Base-by-base conservation (phyloP, 495 filamentous ascomycete species). In the Penicillium fimorum region DNA sequence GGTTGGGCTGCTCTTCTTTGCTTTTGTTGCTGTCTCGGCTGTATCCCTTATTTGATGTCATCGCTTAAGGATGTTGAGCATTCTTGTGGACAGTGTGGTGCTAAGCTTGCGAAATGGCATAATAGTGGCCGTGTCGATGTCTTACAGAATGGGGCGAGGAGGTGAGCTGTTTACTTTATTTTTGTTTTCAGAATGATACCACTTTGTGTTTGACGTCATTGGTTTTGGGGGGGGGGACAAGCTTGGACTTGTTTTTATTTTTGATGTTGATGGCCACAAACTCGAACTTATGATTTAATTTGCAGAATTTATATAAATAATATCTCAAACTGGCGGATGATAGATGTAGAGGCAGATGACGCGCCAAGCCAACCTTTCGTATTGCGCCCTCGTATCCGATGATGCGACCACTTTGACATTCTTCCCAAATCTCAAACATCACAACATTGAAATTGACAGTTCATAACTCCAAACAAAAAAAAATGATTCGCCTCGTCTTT, bases 41-140 rank as follows among this genome's bases (percentile, higher is more conserved):
- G 78, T 54, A 75, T 83, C 51, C 80, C 80, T 5, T 83, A 82
- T 60, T 33, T 82, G 51, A 70, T 80, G 59, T 67, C 72, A 11
- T 68, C 66, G 29, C 69, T 82, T 29, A 83, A 83, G 62, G 79
- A 83, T 57, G 73, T 78, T 2, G 64, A 79, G 53, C 80, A 83
- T 57, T 71, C 72, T 32, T 83, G 80, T 50, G 78, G 78, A 5
- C 65, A 75, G 18, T 83, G 80, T 54, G 70, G 74, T 44, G 64
- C 67, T 2, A 59, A 75, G 52, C 72, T 83, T 25, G 79, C 79
- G 5, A 76, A 65, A 1, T 82, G 76, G 76, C 78, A 83, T 67
- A 73, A 72, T n/a, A 81, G 77, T 56, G 80, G 80, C 1, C 64
- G 68, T 46, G 69, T 74, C 1, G 69, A 77, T 35, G 72, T 82